Evolutionary conservation across 2,329 filamentous ascomycete genomes (phyloP).

Genomic region (Phaeosphaeriaceae sp.): DNA sequence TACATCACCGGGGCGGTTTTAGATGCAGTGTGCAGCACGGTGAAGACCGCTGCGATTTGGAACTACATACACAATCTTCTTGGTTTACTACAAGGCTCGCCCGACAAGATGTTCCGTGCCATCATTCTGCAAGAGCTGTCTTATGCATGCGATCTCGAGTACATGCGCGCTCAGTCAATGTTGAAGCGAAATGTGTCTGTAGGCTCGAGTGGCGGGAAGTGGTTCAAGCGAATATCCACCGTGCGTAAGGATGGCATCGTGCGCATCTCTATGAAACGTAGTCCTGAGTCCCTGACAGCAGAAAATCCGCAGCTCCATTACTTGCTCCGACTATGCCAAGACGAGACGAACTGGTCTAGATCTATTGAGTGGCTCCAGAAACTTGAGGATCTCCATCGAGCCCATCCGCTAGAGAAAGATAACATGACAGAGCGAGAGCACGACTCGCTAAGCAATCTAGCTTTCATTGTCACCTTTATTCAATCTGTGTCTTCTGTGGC

Average conservation of each 20-base stretch:
- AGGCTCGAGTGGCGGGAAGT: slow-evolving; percentile 41
- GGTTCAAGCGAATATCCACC: slow-evolving; percentile 52
- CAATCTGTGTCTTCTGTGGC: slow-evolving; percentile 46
- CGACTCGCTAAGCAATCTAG: slow-evolving; percentile 47
- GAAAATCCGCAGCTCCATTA: slow-evolving; percentile 51
- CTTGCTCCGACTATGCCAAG: slow-evolving; percentile 55
- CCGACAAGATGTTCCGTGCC: slow-evolving; percentile 38
- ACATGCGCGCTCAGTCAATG: slow-evolving; percentile 43
- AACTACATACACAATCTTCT: slow-evolving; percentile 50
- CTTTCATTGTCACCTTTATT: slow-evolving; percentile 49
- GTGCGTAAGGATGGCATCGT: slow-evolving; percentile 44
- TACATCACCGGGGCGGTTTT: slow-evolving; percentile 54
- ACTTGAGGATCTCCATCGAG: slow-evolving; percentile 47
- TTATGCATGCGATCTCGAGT: slow-evolving; percentile 56
- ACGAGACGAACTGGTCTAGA: slow-evolving; percentile 42
- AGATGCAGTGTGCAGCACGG: slow-evolving; percentile 47
- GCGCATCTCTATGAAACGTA: slow-evolving; percentile 51
- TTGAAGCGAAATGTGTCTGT: slow-evolving; percentile 54
- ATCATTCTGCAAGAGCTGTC: slow-evolving; percentile 55
- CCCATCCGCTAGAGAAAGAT: slow-evolving; percentile 44
- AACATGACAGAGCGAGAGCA: slow-evolving; percentile 43
- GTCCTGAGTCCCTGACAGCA: slow-evolving; percentile 49
- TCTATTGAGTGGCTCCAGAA: slow-evolving; percentile 53
- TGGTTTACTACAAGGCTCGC: slow-evolving; percentile 33
- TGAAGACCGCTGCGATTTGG: slow-evolving; percentile 51